Evolutionary conservation across 1,284 basidiomycete genomes (phyloP).

Genomic region (Mrakiaceae sp.): DNA sequence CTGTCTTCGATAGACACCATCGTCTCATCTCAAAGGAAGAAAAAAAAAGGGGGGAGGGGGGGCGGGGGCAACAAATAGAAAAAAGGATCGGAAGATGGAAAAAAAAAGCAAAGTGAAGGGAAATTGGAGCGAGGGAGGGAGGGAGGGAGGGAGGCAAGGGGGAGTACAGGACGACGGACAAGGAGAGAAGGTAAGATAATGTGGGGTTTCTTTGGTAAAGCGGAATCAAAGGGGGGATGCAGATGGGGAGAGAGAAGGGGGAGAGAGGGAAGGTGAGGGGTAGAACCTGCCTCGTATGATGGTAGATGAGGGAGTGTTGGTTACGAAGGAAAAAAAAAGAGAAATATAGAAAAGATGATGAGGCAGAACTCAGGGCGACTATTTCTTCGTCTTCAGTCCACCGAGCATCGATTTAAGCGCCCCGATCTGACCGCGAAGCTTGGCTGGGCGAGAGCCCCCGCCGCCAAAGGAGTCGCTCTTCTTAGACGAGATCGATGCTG

Average conservation of each 20-base stretch:
- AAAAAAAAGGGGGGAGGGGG: no score
- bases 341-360: no score
- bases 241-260: not conserved
- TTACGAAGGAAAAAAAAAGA: no score
- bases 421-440: conserved; percentile 9
- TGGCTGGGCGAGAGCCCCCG: not conserved
- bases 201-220: not conserved
- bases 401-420: conserved; percentile 11
- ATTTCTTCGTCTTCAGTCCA: conserved; percentile 1
- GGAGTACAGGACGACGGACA: no score
- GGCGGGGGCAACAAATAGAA: not conserved
- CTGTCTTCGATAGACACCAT: no score
- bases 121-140: not conserved
- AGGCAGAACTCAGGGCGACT: not conserved
- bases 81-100: not conserved
- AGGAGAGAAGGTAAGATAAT: not conserved
- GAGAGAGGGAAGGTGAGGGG: not conserved
- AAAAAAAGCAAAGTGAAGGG: not conserved
- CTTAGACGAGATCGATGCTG: not conserved
- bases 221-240: not conserved
- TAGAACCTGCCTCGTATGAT: not conserved
- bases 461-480: not conserved
- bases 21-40: no score
- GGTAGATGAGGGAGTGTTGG: no score
- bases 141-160: not conserved